Percentiles rank a stretch among this genome's conserved stretches.
These are phyloP conservation scores for Fusarium concolor DNA, from an alignment of 2,329 filamentous ascomycete species.

Conservation along the genomic window DNA sequence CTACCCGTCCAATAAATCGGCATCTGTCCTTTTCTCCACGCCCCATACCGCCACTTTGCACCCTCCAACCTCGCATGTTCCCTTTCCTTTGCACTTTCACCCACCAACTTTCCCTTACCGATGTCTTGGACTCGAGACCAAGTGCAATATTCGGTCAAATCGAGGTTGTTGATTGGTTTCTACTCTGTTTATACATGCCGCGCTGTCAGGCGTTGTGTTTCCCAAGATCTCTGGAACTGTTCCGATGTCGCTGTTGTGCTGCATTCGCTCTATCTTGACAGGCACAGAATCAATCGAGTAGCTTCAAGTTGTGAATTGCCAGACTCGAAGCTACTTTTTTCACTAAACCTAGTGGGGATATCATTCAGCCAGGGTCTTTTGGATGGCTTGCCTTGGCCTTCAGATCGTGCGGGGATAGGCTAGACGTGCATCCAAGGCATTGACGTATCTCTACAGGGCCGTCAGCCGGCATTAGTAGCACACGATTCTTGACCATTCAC, in stretches of 20 bases:
- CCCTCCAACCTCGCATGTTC: slow-evolving; percentile 25
- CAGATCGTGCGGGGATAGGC: slow-evolving; percentile 38
- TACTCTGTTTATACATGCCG: slow-evolving; percentile 4
- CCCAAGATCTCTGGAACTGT: slow-evolving; percentile 13
- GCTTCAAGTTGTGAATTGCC: slow-evolving; percentile 1
- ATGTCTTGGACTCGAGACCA: slow-evolving; percentile 4
- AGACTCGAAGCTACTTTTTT: background rate
- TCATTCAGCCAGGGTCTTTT: slow-evolving; percentile 31
- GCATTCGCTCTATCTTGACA: slow-evolving; percentile 22
- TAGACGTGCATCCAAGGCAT: slow-evolving; percentile 54
- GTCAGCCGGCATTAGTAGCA: slow-evolving; percentile 34
- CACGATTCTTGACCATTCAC: slow-evolving; percentile 22
- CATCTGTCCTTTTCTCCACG: slow-evolving; percentile 20
- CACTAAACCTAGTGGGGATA: slow-evolving; percentile 33
- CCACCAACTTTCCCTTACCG: slow-evolving; percentile 17
- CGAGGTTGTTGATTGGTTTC: slow-evolving; percentile 44
- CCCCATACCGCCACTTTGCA: slow-evolving; percentile 26
- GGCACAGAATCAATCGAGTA: slow-evolving; percentile 6
- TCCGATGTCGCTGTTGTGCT: slow-evolving; percentile 20
- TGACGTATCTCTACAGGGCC: slow-evolving; percentile 54
- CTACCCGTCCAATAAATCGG: slow-evolving; percentile 31
- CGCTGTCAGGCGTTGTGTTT: slow-evolving; percentile 28
- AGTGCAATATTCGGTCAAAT: slow-evolving; percentile 44
- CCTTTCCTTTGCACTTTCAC: slow-evolving; percentile 18
- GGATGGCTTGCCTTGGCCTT: slow-evolving; percentile 41